A percentile compares a stretch with the other conserved stretches of the same genome.
phyloP scores from a whole-genome alignment of 306 rosid genomes.

The Purshia tridentata region DNA sequence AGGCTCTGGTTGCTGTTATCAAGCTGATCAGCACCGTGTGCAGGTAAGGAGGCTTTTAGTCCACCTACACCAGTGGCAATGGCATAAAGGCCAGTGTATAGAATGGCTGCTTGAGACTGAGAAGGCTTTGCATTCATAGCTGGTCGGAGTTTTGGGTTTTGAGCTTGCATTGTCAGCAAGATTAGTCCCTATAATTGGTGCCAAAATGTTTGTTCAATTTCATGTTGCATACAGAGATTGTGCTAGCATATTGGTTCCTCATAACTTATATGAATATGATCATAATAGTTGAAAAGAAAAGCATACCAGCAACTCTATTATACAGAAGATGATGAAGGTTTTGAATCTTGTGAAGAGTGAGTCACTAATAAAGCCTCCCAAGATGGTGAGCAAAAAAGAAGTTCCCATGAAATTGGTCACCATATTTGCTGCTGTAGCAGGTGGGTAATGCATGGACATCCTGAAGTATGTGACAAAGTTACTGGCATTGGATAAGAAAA shows the following conservation, averaged over 20 bases:
- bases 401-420: constrained; percentile 46
- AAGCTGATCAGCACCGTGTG: constrained; percentile 50
- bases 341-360: constrained; percentile 39
- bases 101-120: constrained; percentile 23
- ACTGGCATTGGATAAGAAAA: constrained; percentile 27
- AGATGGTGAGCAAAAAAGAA: constrained; percentile 31
- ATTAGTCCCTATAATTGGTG: constrained; percentile 22
- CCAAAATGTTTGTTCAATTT: background rate
- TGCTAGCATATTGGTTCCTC: too few relatives aligned
- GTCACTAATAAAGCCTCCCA: constrained; percentile 44
- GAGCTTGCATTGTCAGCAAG: constrained; percentile 39
- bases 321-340: constrained; percentile 21
- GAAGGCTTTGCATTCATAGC: constrained; percentile 7
- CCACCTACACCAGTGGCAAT: constrained; percentile 39
- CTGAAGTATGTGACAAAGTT: constrained; percentile 31
- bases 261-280: too few relatives aligned
- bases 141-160: background rate
- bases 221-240: background rate
- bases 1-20: constrained; percentile 30
- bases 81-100: constrained; percentile 31
- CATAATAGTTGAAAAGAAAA: background rate
- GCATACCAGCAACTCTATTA: constrained; percentile 26
- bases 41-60: constrained; percentile 32
- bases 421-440: constrained; percentile 39
- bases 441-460: constrained; percentile 39